phyloP scores from a whole-genome alignment of 2,329 filamentous ascomycete species.

The Parastagonospora avenae region DNA sequence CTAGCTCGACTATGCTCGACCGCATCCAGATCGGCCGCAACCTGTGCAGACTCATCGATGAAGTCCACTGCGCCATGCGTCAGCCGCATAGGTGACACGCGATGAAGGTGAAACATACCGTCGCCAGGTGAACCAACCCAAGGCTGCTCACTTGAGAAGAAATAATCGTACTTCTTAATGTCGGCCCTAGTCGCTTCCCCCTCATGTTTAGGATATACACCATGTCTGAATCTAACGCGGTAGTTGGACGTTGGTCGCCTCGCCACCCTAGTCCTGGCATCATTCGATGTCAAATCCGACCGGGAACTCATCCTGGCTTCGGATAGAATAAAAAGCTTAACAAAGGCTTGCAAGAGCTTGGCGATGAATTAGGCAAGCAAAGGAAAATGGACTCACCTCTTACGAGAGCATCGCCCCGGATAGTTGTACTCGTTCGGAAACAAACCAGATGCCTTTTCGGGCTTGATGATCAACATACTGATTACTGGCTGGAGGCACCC shows the following conservation, averaged over 20 bases:
- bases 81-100: not conserved
- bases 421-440: conserved; percentile 1
- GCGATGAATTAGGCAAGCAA: not conserved
- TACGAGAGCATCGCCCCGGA: not conserved
- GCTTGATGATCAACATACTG: not conserved
- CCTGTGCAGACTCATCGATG: conserved; percentile 19
- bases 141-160: conserved; percentile 19
- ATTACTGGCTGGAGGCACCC: not conserved
- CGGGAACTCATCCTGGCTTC: conserved; percentile 3
- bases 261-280: conserved; percentile 6
- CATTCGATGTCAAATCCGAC: conserved; percentile 1
- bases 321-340: too few species aligned
- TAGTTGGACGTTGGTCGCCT: conserved; percentile 16
- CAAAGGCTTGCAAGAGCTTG: conserved; percentile 1
- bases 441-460: not conserved
- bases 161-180: conserved; percentile 33
- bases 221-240: conserved; percentile 25
- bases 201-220: conserved; percentile 21
- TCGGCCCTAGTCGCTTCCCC: conserved; percentile 21
- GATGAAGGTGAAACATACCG: conserved; percentile 11
- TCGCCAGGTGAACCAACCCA: conserved; percentile 19
- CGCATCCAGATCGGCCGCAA: conserved; percentile 15
- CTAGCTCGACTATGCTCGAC: not conserved
- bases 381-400: not conserved
- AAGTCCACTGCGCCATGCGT: conserved; percentile 18